phyloP scores from a whole-genome alignment of 345 rosid species.

The Anastatica hierochuntica region DNA sequence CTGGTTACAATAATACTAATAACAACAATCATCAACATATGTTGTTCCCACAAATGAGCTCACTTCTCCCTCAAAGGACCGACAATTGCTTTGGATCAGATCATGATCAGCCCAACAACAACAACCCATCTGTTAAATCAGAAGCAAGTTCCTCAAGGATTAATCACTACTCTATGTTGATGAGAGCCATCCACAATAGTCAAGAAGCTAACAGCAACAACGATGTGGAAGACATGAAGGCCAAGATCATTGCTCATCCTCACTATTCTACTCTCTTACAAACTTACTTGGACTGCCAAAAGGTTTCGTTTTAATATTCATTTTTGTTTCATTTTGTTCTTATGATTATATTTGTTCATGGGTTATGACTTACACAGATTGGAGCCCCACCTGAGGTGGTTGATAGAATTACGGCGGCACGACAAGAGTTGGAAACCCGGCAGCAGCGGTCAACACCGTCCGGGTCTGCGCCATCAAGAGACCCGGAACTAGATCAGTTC shows the following conservation, averaged over 20 bases:
- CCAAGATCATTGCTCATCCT: conserved; percentile 90
- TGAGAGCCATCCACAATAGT: conserved; percentile 36
- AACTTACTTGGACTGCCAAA: conserved; percentile 96
- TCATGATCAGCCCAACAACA: too few species aligned
- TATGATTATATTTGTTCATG: too few species aligned
- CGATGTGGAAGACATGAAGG: conserved; percentile 65
- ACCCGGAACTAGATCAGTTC: conserved; percentile 96
- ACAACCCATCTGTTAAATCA: conserved; percentile 52
- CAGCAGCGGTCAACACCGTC: conserved; percentile 52
- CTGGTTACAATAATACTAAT: conserved; percentile 11
- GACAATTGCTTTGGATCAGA: too few species aligned
- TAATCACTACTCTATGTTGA: conserved; percentile 50
- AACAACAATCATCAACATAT: conserved; percentile 16
- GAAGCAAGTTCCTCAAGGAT: conserved; percentile 53
- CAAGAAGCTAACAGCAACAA: conserved; percentile 37
- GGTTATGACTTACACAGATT: conserved; percentile 33
- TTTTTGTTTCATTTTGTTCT: too few species aligned
- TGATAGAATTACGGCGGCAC: conserved; percentile 52
- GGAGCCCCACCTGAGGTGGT: conserved; percentile 95
- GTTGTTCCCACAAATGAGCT: conserved; percentile 28
- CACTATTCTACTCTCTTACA: conserved; percentile 78
- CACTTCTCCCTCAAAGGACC: conserved; percentile 34
- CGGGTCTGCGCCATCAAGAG: conserved; percentile 35
- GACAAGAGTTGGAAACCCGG: conserved; percentile 63
- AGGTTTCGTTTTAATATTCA: conserved; percentile 30